Percentiles rank a stretch among this genome's conserved stretches.
Evolutionary conservation across 164 flowering plant species (phyloP).

Genomic region (Umbellularia californica): DNA sequence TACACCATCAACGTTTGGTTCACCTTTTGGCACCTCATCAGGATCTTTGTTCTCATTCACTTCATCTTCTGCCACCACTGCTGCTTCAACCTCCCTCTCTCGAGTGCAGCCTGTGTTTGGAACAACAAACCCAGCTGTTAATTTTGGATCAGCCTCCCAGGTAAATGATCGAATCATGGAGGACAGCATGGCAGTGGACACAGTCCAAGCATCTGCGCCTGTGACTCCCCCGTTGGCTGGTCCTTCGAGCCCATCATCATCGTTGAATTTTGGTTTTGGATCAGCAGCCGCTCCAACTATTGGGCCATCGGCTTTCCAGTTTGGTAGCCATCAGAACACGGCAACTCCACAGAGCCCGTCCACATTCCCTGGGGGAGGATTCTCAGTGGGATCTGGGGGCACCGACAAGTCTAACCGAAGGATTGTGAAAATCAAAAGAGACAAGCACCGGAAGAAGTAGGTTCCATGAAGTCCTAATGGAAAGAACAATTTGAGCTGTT

Average conservation of each 20-base stretch:
- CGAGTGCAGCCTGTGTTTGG: conserved; percentile 40
- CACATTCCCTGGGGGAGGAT: conserved; percentile 52
- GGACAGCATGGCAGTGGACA: conserved; percentile 94
- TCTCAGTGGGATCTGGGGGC: conserved; percentile 28
- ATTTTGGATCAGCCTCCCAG: conserved; percentile 36
- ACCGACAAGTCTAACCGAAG: conserved; percentile 28
- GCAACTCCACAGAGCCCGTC: conserved; percentile 39
- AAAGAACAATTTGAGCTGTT: not conserved
- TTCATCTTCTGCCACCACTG: conserved; percentile 17
- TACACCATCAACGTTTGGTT: conserved; percentile 30
- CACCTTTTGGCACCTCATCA: conserved; percentile 21
- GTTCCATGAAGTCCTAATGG: not conserved
- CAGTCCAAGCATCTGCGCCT: conserved; percentile 38
- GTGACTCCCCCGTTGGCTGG: conserved; percentile 41
- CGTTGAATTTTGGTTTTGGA: conserved; percentile 41
- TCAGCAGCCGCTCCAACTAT: conserved; percentile 30
- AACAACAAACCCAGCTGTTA: conserved; percentile 16
- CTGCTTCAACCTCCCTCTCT: conserved; percentile 21
- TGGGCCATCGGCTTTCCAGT: conserved; percentile 41
- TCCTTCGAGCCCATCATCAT: conserved; percentile 28
- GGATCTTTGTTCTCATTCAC: not conserved
- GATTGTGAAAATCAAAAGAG: conserved; percentile 18
- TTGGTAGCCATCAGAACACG: conserved; percentile 52
- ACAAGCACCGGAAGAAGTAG: conserved; percentile 24
- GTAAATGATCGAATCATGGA: conserved; percentile 64